Percentiles rank a stretch among this genome's conserved stretches.
phyloP scores from a whole-genome alignment of 169 alveolate species.

The Babesia caballi region DNA sequence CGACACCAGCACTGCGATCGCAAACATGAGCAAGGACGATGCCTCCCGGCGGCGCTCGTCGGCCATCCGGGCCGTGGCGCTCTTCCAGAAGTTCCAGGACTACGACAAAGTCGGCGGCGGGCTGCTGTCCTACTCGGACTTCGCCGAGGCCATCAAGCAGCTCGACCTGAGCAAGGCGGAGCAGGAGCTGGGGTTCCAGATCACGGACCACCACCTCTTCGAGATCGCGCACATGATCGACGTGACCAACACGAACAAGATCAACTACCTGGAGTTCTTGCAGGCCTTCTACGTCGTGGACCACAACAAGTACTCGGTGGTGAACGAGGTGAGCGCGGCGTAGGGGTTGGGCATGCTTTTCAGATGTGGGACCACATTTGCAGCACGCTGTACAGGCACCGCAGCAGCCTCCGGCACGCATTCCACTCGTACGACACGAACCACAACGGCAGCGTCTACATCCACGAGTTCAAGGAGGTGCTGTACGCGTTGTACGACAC shows the following conservation, averaged over 20 bases:
- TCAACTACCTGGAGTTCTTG: conserved; percentile 81
- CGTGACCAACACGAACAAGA: conserved; percentile 75
- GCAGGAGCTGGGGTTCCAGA: conserved; percentile 77
- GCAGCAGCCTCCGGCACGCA: conserved; percentile 57
- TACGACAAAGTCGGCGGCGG: conserved; percentile 76
- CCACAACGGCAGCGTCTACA: conserved; percentile 57
- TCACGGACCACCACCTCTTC: conserved; percentile 73
- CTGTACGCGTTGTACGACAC: conserved; percentile 54
- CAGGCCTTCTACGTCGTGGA: conserved; percentile 86
- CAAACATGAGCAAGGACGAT: conserved; percentile 13
- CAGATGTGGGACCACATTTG: conserved; percentile 69
- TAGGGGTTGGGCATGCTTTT: neutral
- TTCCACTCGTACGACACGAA: conserved; percentile 46
- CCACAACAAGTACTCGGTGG: conserved; percentile 78
- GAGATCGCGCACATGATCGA: conserved; percentile 82
- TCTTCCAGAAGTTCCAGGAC: conserved; percentile 82
- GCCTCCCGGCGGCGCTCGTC: conserved; percentile 76
- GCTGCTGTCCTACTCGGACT: conserved; percentile 77
- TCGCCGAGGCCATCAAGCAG: conserved; percentile 75
- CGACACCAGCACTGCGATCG: conserved; percentile 20
- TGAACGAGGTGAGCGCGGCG: conserved; percentile 75
- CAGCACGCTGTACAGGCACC: conserved; percentile 58
- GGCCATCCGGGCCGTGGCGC: conserved; percentile 83
- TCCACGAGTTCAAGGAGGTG: conserved; percentile 63
- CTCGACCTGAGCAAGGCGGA: conserved; percentile 77